A percentile compares a stretch with the other conserved stretches of the same genome.
These are phyloP conservation scores for Podila horticola DNA, from an alignment of 192 early-diverging fungal species.

Conservation along the genomic window DNA sequence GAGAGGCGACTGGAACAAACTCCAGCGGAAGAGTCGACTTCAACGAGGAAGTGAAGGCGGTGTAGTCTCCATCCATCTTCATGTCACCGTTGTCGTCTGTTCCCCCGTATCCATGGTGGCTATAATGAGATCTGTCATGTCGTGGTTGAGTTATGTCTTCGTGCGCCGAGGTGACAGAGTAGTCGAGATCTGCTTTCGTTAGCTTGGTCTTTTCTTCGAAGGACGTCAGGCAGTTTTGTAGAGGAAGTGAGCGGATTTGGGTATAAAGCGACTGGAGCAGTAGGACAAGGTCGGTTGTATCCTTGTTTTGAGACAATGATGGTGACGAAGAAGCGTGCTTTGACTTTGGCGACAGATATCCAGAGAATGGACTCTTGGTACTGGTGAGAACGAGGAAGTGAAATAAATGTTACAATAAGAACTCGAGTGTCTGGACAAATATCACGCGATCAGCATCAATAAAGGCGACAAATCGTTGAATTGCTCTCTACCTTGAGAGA, in stretches of 20 bases:
- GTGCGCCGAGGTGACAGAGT: constrained; percentile 39
- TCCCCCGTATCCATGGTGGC: not conserved
- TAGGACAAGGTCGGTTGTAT: constrained; percentile 49
- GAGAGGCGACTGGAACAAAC: constrained; percentile 40
- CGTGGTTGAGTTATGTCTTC: constrained; percentile 31
- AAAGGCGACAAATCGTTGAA: not conserved
- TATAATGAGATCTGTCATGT: constrained; percentile 8
- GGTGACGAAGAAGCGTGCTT: constrained; percentile 2
- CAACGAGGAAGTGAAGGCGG: constrained; percentile 19
- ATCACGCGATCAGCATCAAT: not conserved
- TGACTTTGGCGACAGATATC: constrained; percentile 23
- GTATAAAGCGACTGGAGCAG: constrained; percentile 56
- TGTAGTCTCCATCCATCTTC: constrained; percentile 13
- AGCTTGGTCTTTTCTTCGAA: constrained; percentile 36
- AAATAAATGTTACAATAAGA: not conserved
- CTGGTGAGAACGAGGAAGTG: not conserved
- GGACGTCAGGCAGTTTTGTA: constrained; percentile 45
- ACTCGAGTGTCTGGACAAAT: not conserved
- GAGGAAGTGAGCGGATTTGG: constrained; percentile 46
- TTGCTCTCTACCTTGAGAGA: constrained; percentile 23
- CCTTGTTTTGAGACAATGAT: constrained; percentile 18
- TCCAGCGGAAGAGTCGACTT: constrained; percentile 39
- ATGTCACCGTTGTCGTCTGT: constrained; percentile 9
- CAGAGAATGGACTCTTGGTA: constrained; percentile 14
- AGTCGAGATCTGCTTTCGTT: constrained; percentile 36